Base-by-base conservation (phyloP, 768 basidiomycete species). In the Xerocomus potaroensis region DNA sequence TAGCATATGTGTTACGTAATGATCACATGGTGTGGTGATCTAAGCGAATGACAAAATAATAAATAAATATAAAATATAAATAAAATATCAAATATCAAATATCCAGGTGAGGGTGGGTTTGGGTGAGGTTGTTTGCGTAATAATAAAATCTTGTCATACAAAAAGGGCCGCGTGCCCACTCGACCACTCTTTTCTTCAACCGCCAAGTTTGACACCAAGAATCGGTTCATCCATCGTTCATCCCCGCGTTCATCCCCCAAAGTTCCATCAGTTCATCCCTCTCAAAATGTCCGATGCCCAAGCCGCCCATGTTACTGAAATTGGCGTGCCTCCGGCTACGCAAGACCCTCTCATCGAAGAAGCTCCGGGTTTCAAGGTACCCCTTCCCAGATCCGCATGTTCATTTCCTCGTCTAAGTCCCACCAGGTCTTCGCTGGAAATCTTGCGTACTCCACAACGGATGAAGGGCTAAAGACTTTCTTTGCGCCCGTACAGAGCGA, bases 381-480 rank as follows among this genome's bases (percentile, higher is more conserved):
- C n/a, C n/a, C n/a, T n/a, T 37, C 21, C 27, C 34, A 40, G 55
- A 62, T 65, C 49, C 43, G 49, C 48, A 48, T 31, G 23, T 47
- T 12, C 58, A 10, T 39, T 49, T 41, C 53, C 49, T 51, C 36
- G 42, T 50, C 47, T 35, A 24, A 16, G 30, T 23, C 15, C 42
- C 41, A 40, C 18, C 59, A 93, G 91, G 88, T 92, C 75, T 94
- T 94, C 70, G 89, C 84, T 65, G 92, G 92, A 61, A 95, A 95
- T 74, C 91, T 95, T 77, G 82, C 90, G 75, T 95, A 93, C 72
- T 76, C 83, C 65, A 91, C 89, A 58, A 90, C 87, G 77, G 89
- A 91, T 78, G 87, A 91, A 72, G 88, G 88, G 82, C 85, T 95
- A 74, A 87, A 81, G 84, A 74, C 87, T 70, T 87, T 95, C 78